A percentile compares a stretch with the other conserved stretches of the same genome.
Conservation (phyloP, 352 stramenopile genomes). For the Peronospora belbahrii region DNA sequence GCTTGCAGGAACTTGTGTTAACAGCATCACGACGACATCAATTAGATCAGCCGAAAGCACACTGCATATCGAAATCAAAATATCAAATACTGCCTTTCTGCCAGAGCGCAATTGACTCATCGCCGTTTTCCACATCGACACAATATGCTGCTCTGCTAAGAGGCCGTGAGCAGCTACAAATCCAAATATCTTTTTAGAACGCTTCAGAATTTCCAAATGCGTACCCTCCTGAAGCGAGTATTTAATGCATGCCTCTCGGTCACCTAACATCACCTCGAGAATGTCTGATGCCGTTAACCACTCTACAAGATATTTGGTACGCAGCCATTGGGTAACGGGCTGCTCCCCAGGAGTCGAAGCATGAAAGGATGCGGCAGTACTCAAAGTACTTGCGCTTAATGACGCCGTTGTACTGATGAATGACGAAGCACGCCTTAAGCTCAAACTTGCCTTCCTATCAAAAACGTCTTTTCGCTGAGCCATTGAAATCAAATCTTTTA, state of each 20-base stretch:
- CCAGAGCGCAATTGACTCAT: constrained; percentile 61
- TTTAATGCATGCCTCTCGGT: constrained; percentile 53
- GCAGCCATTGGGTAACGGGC: constrained; percentile 59
- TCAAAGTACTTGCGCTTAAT: constrained; percentile 22
- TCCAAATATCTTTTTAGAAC: constrained; percentile 59
- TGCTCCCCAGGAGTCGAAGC: constrained; percentile 20
- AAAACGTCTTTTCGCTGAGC: constrained; percentile 52
- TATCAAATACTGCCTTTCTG: constrained; percentile 63
- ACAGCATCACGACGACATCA: constrained; percentile 62
- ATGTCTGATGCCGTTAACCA: constrained; percentile 75
- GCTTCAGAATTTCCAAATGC: constrained; percentile 79
- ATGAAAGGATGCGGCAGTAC: constrained; percentile 18
- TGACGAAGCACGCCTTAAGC: constrained; percentile 32
- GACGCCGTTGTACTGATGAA: constrained; percentile 24
- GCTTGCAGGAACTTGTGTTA: constrained; percentile 59
- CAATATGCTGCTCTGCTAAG: constrained; percentile 58
- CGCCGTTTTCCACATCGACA: constrained; percentile 69
- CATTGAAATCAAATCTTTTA: constrained; percentile 77
- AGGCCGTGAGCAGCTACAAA: constrained; percentile 50
- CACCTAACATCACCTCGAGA: constrained; percentile 73
- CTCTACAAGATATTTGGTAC: constrained; percentile 63
- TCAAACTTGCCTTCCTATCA: constrained; percentile 59
- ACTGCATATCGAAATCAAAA: constrained; percentile 55
- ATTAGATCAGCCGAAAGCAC: constrained; percentile 67
- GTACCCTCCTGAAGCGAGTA: constrained; percentile 68